phyloP scores from a whole-genome alignment of 108 stramenopile species.

The Stephanodiscus triporus region DNA sequence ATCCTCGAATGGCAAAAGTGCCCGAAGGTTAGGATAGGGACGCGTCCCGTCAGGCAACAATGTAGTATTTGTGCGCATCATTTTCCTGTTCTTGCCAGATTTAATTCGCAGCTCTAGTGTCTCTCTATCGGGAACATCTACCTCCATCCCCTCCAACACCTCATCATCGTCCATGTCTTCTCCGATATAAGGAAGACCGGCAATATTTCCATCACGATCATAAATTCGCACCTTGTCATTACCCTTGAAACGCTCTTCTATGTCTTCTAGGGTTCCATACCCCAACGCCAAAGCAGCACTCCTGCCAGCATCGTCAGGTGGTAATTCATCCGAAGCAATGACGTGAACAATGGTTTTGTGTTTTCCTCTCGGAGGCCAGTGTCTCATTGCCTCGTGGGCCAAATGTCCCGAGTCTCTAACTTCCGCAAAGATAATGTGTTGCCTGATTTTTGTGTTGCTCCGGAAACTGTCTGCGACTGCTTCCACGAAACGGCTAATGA shows the following conservation, averaged over 20 bases:
- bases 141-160: slow-evolving; percentile 30
- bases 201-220: slow-evolving; percentile 56
- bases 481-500: slow-evolving; percentile 57
- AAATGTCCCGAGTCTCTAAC: slow-evolving; percentile 60
- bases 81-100: slow-evolving; percentile 16
- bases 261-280: slow-evolving; percentile 50
- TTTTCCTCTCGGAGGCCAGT: slow-evolving; percentile 61
- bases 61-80: slow-evolving; percentile 17
- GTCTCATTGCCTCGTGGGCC: slow-evolving; percentile 51
- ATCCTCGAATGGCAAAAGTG: slow-evolving; percentile 50
- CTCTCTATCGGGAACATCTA: slow-evolving; percentile 45
- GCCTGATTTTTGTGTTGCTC: slow-evolving; percentile 43
- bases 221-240: slow-evolving; percentile 51
- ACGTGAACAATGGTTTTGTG: slow-evolving; percentile 54
- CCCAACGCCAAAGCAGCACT: slow-evolving; percentile 45
- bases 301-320: slow-evolving; percentile 4
- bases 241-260: slow-evolving; percentile 52
- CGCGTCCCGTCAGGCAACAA: slow-evolving; percentile 34
- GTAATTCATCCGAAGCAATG: slow-evolving; percentile 46
- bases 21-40: slow-evolving; percentile 48
- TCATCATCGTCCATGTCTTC: slow-evolving; percentile 57
- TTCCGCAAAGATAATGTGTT: slow-evolving; percentile 58
- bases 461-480: slow-evolving; percentile 59
- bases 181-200: slow-evolving; percentile 36
- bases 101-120: slow-evolving; percentile 40